phyloP scores from a whole-genome alignment of 345 rosid species.

The Camelina sativa region DNA sequence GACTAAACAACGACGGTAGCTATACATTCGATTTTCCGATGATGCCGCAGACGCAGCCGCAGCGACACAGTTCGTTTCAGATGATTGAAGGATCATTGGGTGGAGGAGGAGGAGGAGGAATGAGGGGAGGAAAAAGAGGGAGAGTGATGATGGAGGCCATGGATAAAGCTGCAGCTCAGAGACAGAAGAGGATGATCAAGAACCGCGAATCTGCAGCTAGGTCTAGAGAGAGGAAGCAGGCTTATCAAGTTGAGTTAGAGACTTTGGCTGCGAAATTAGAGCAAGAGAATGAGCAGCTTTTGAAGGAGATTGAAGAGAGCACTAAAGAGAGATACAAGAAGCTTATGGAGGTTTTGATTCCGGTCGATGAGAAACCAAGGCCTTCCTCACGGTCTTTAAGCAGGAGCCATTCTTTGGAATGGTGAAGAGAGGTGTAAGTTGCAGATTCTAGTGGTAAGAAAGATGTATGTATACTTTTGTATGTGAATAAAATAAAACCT shows the following conservation, averaged over 20 bases:
- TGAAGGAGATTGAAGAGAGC: conserved; percentile 80
- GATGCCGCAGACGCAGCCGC: conserved; percentile 9
- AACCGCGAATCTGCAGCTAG: conserved; percentile 96
- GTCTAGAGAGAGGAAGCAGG: conserved; percentile 95
- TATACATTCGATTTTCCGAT: conserved; percentile 52
- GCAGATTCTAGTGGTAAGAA: neutral
- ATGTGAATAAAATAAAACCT: conserved; percentile 19
- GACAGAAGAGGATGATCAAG: conserved; percentile 98
- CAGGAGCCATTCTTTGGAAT: conserved; percentile 66
- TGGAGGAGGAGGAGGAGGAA: conserved; percentile 8
- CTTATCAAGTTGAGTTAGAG: conserved; percentile 91
- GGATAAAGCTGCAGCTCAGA: conserved; percentile 88
- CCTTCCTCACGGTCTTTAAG: conserved; percentile 53
- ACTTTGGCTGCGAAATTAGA: conserved; percentile 71
- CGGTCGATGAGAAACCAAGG: conserved; percentile 66
- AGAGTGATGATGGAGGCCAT: conserved; percentile 70
- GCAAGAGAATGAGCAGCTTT: conserved; percentile 74
- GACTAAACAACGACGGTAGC: conserved; percentile 58
- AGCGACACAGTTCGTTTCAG: conserved; percentile 48
- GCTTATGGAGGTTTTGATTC: conserved; percentile 80
- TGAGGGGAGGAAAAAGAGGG: conserved; percentile 70
- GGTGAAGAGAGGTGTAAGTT: conserved; percentile 47
- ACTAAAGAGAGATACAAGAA: conserved; percentile 69
- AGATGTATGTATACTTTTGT: neutral
- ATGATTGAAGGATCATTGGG: conserved; percentile 36